phyloP scores from a whole-genome alignment of 2,329 filamentous ascomycete species.

The Pseudocercospora pini-densiflorae region DNA sequence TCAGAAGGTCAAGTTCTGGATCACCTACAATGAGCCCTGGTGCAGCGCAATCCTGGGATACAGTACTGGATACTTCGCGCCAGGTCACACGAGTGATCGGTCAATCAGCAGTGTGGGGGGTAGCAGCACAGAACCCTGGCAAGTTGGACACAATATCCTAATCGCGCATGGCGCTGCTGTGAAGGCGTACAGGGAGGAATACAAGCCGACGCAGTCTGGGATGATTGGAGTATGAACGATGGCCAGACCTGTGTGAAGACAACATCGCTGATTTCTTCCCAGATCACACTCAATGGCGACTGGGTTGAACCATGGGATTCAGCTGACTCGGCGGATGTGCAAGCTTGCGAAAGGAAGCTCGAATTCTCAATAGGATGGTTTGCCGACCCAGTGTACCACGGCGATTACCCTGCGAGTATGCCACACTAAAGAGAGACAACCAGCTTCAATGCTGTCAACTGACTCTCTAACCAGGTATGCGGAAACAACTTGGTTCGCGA shows the following conservation, averaged over 20 bases:
- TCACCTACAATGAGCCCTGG: constrained; percentile 61
- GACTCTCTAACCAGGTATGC: constrained; percentile 59
- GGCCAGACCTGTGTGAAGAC: neutral
- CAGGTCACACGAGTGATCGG: constrained; percentile 79
- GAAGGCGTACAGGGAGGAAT: constrained; percentile 81
- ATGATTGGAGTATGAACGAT: constrained; percentile 64
- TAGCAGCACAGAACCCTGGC: constrained; percentile 78
- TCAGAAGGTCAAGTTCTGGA: constrained; percentile 79
- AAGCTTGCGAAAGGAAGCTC: constrained; percentile 78
- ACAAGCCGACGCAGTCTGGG: constrained; percentile 72
- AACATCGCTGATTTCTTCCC: constrained; percentile 2
- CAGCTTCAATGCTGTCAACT: constrained; percentile 2
- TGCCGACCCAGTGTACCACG: constrained; percentile 83
- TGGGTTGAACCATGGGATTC: constrained; percentile 79
- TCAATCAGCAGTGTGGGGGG: constrained; percentile 72
- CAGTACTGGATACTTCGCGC: constrained; percentile 76
- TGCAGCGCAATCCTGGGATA: constrained; percentile 69
- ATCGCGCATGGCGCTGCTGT: constrained; percentile 80
- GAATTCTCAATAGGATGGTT: constrained; percentile 91
- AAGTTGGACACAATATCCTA: constrained; percentile 78
- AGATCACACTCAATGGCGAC: constrained; percentile 79
- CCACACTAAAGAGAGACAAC: constrained; percentile 6
- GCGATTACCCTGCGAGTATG: constrained; percentile 74
- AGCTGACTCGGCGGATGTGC: constrained; percentile 72
- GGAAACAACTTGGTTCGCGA: constrained; percentile 76